phyloP scores from a whole-genome alignment of 192 early-diverging fungal genomes.

The Umbelopsis isabellina region DNA sequence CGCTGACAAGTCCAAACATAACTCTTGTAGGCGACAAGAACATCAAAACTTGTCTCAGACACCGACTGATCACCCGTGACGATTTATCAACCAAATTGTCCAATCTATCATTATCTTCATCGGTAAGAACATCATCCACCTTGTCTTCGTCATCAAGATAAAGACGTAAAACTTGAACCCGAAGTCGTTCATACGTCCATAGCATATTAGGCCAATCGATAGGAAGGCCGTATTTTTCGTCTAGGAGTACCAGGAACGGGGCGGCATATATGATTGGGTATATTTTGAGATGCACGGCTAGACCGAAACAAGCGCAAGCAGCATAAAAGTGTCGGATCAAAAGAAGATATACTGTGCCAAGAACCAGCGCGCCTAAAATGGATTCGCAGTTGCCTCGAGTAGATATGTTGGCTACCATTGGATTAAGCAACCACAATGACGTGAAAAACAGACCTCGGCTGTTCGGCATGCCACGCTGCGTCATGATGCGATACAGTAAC shows the following conservation, averaged over 20 bases:
- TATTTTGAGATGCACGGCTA: constrained; percentile 96
- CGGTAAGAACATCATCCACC: neutral
- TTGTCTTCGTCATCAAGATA: constrained; percentile 16
- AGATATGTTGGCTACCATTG: constrained; percentile 95
- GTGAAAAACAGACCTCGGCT: constrained; percentile 54
- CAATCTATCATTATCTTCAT: constrained; percentile 17
- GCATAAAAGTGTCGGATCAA: constrained; percentile 53
- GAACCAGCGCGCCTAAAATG: constrained; percentile 76
- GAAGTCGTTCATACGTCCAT: constrained; percentile 19
- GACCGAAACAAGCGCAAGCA: constrained; percentile 77
- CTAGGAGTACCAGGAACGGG: constrained; percentile 75
- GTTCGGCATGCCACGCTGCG: constrained; percentile 58
- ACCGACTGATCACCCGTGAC: neutral
- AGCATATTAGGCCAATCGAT: constrained; percentile 29
- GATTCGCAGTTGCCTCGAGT: constrained; percentile 94
- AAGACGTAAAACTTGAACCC: constrained; percentile 16
- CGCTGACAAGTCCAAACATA: constrained; percentile 66
- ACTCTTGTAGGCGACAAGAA: constrained; percentile 62
- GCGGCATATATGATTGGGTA: constrained; percentile 96
- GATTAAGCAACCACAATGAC: constrained; percentile 89
- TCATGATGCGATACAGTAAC: constrained; percentile 60
- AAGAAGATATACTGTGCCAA: constrained; percentile 76
- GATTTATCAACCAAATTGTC: constrained; percentile 17
- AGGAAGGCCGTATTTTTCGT: constrained; percentile 45
- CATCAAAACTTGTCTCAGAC: constrained; percentile 4